A percentile compares a stretch with the other conserved stretches of the same genome.
These are phyloP conservation scores for Kodamaea suecica DNA, from an alignment of 1,139 yeast genomes.

Conservation along the genomic window DNA sequence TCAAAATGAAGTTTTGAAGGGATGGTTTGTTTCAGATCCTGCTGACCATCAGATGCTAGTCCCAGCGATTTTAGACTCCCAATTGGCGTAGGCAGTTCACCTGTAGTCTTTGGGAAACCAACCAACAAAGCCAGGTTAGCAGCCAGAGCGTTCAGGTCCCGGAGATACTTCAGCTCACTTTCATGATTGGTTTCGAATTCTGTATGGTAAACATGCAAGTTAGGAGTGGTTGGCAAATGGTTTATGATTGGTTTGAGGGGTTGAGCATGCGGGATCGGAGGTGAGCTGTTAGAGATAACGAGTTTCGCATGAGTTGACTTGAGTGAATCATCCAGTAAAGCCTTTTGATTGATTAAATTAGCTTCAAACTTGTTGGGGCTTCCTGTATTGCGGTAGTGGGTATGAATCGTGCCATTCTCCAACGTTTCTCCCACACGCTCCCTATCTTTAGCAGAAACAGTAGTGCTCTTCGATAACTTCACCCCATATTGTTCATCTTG, in stretches of 20 bases:
- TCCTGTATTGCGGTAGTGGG: too few species aligned
- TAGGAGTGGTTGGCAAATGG: conserved; percentile 1
- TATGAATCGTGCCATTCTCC: too few species aligned
- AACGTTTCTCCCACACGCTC: background rate
- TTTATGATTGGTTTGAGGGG: background rate
- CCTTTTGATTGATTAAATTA: too few species aligned
- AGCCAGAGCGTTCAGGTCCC: background rate
- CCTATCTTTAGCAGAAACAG: background rate
- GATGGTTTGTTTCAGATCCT: background rate
- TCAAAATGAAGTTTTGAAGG: conserved; percentile 14
- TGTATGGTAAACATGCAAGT: conserved; percentile 1
- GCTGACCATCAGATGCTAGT: background rate
- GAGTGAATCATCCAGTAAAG: too few species aligned
- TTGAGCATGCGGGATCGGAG: too few species aligned
- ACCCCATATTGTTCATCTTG: background rate
- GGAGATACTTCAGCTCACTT: background rate
- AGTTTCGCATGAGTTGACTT: too few species aligned
- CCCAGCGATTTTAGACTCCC: conserved; percentile 1
- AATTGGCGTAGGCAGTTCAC: too few species aligned
- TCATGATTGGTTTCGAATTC: background rate
- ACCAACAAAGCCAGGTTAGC: background rate
- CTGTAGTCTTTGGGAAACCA: too few species aligned
- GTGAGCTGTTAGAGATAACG: too few species aligned
- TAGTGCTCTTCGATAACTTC: background rate
- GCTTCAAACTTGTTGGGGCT: too few species aligned